Evolutionary conservation across 805 yeast genomes (phyloP), one percentile per base, ranked within the genome.

Genomic region (Lachancea fermentati): DNA sequence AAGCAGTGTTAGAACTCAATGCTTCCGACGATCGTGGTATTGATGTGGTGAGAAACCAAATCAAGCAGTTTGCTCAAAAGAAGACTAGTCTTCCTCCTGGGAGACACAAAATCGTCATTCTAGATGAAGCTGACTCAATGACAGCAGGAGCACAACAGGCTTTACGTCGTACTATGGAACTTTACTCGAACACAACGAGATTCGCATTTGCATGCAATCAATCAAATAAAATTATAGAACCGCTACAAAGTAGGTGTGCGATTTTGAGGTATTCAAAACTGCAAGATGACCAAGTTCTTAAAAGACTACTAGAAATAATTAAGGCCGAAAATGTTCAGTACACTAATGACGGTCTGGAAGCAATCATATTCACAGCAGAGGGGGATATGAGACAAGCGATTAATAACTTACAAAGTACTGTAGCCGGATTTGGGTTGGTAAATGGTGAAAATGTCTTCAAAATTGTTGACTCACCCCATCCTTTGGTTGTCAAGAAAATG

Each of bases 371-470:
- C 65, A 82, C 97, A 0, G 94, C 96, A 0, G 98, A 93, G 58
- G 98, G 98, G 44, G 98, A 93, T 59, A 91, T 93, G 98, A 79
- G 98, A 62, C 98, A 93, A 63, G 98, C 97, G 0, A 76, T 93
- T 35, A 93, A 93, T 58, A 93, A 93, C 62, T 61, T 93, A 44
- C 98, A 93, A 59, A 81, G 95, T 55, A 88, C 97, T 0, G 91
- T 81, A 24, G 87, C 96, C 1, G 98, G 98, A 2, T 89, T 89
- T 65, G 89, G 84, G 3, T 72, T 85, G 41, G 96, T 93, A n/a
- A 85, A 79, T 55, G 87, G 87, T 34, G 87, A 85, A 30, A 91
- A 89, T 54, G 98, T 93, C 13, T 93, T 88, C 72, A 86, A 84
- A 58, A 85, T 93, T 43, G 97, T 93, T 2, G 98, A 93, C 60